A percentile compares a stretch with the other conserved stretches of the same genome.
These are phyloP conservation scores for Hansenula anomala DNA, from an alignment of 1,139 yeast species.

Conservation along the genomic window DNA sequence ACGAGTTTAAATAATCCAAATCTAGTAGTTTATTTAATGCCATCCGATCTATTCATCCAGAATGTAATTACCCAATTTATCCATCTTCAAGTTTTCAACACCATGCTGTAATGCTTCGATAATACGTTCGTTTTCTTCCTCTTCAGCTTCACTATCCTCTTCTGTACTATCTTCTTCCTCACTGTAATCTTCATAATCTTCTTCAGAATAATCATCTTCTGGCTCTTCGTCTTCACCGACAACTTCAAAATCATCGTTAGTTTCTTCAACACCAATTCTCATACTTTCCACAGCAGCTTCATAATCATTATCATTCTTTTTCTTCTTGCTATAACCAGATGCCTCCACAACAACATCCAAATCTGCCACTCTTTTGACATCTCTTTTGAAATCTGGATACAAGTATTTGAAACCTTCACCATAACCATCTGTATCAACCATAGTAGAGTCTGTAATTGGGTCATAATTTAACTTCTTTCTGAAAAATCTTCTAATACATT, in stretches of 20 bases:
- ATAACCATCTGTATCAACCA: conserved; percentile 72
- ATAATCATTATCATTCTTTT: conserved; percentile 56
- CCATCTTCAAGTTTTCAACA: conserved; percentile 62
- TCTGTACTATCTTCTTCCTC: conserved; percentile 30
- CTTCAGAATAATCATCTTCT: conserved; percentile 20
- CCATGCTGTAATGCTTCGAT: conserved; percentile 64
- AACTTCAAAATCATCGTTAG: conserved; percentile 31
- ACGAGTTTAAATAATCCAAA: too few species aligned
- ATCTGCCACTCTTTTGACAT: conserved; percentile 60
- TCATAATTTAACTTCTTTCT: conserved; percentile 69
- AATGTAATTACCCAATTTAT: conserved; percentile 75
- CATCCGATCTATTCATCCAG: too few species aligned
- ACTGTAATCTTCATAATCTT: conserved; percentile 26
- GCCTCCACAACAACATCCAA: conserved; percentile 86
- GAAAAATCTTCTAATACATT: conserved; percentile 81
- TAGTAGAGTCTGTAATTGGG: conserved; percentile 58
- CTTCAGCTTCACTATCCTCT: conserved; percentile 31
- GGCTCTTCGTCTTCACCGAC: conserved; percentile 23
- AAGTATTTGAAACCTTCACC: conserved; percentile 78
- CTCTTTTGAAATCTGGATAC: conserved; percentile 76
- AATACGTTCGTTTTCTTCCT: conserved; percentile 68
- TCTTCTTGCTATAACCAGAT: conserved; percentile 81
- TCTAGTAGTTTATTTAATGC: too few species aligned
- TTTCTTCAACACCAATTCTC: conserved; percentile 43
- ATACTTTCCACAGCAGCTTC: conserved; percentile 68